Evolutionary conservation across 2,329 filamentous ascomycete genomes (phyloP).

Genomic region (Mycocentrospora acerina): DNA sequence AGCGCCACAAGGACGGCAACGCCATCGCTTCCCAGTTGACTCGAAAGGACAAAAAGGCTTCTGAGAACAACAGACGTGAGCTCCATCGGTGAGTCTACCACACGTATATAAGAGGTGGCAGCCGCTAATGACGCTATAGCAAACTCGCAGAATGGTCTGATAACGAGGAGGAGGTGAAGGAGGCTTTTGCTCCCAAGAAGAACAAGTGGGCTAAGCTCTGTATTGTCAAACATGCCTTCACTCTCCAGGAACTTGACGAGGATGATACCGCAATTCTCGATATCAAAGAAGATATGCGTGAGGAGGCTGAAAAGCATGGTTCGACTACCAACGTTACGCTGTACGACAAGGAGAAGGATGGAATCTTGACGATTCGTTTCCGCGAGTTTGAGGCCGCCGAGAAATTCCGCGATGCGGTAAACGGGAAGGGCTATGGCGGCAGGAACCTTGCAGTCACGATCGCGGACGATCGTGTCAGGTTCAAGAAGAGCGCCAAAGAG

Average conservation of each 20-base stretch:
- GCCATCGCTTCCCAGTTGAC: slow-evolving; percentile 51
- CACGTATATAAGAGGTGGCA: not conserved
- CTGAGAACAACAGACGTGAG: slow-evolving; percentile 88
- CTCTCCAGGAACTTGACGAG: slow-evolving; percentile 77
- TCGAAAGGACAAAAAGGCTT: slow-evolving; percentile 78
- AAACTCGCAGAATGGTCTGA: slow-evolving; percentile 96
- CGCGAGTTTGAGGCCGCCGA: slow-evolving; percentile 64
- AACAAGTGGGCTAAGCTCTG: slow-evolving; percentile 75
- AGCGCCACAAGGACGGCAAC: slow-evolving; percentile 71
- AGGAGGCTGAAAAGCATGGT: slow-evolving; percentile 85
- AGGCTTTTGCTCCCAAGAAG: slow-evolving; percentile 50
- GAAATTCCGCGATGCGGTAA: slow-evolving; percentile 20
- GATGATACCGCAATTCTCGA: slow-evolving; percentile 81
- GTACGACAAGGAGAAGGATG: slow-evolving; percentile 82
- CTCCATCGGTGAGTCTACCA: slow-evolving; percentile 61
- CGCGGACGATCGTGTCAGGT: slow-evolving; percentile 32
- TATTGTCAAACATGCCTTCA: slow-evolving; percentile 92
- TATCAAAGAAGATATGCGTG: slow-evolving; percentile 90
- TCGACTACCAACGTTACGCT: slow-evolving; percentile 87
- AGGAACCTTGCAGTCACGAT: slow-evolving; percentile 19
- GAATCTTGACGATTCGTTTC: slow-evolving; percentile 85
- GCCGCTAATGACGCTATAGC: slow-evolving; percentile 47
- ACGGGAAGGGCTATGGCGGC: slow-evolving; percentile 22
- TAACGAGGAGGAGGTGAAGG: slow-evolving; percentile 61
- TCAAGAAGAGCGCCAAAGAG: slow-evolving; percentile 30